Percentiles rank a stretch among this genome's conserved stretches.
phyloP scores from a whole-genome alignment of 164 flowering plant genomes.

The Kingdonia uniflora region DNA sequence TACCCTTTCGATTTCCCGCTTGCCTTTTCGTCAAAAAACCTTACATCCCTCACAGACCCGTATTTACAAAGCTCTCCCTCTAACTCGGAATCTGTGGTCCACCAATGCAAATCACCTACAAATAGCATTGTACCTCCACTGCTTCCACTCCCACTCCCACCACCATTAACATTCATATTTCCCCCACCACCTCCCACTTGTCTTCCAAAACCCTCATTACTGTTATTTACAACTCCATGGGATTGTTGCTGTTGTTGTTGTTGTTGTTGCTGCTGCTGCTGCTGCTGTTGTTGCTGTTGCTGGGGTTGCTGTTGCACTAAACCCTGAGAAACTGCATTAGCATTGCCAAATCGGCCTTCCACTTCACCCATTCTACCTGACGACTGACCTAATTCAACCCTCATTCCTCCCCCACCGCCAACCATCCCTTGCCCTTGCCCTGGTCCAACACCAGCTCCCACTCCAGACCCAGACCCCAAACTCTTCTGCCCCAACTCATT shows the following conservation, averaged over 20 bases:
- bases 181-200: constrained; percentile 6
- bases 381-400: constrained; percentile 42
- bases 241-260: constrained; percentile 24
- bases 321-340: constrained; percentile 17
- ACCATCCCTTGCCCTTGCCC: constrained; percentile 1
- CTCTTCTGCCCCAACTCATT: background rate
- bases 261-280: constrained; percentile 15
- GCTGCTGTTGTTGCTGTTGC: constrained; percentile 11
- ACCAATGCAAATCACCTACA: constrained; percentile 91
- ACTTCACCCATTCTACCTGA: constrained; percentile 23
- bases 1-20: constrained; percentile 90
- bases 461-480: background rate
- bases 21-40: constrained; percentile 77
- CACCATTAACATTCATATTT: constrained; percentile 13
- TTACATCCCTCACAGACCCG: constrained; percentile 76
- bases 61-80: constrained; percentile 65
- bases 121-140: constrained; percentile 58
- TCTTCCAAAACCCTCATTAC: constrained; percentile 2
- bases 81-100: constrained; percentile 86
- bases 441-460: constrained; percentile 22
- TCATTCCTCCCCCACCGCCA: constrained; percentile 42
- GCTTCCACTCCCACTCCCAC: constrained; percentile 22
- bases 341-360: constrained; percentile 19
- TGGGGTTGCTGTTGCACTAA: constrained; percentile 20
- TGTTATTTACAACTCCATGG: constrained; percentile 12